phyloP scores from a whole-genome alignment of 306 rosid genomes.

The Senna tora region DNA sequence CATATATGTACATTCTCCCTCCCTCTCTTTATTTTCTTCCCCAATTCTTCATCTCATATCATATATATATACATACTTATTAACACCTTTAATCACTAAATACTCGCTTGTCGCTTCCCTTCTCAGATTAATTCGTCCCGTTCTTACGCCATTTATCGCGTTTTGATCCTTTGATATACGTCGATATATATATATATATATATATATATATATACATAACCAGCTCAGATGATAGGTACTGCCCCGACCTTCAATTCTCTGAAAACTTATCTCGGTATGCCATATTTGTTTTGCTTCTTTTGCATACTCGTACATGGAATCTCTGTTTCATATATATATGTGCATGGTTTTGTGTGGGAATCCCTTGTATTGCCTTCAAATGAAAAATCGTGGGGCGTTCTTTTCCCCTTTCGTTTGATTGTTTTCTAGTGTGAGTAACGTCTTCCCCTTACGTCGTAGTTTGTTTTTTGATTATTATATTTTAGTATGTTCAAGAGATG shows the following conservation, averaged over 20 bases:
- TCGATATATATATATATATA: not conserved
- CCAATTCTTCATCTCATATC: not conserved
- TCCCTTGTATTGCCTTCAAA: not conserved
- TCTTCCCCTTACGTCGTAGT: not conserved
- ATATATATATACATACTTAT: not conserved
- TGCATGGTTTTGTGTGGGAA: not conserved
- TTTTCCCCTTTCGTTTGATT: not conserved
- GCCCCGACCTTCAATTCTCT: not conserved
- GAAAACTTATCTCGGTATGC: slow-evolving; percentile 29
- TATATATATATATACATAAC: not conserved
- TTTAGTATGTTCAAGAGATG: not conserved
- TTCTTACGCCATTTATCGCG: not conserved
- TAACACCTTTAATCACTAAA: not conserved
- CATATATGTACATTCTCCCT: not conserved
- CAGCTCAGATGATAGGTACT: slow-evolving; percentile 6
- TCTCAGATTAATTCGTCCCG: not conserved
- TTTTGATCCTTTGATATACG: not conserved
- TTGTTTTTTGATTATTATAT: not conserved
- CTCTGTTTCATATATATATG: slow-evolving; percentile 8
- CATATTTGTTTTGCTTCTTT: not conserved
- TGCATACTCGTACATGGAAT: not conserved
- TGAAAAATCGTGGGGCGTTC: not conserved
- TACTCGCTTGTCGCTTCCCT: not conserved
- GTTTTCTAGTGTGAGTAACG: not conserved
- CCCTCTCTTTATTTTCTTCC: not conserved